phyloP scores from a whole-genome alignment of 176 grass and related monocot genomes.

The Rhynchospora tenuis region DNA sequence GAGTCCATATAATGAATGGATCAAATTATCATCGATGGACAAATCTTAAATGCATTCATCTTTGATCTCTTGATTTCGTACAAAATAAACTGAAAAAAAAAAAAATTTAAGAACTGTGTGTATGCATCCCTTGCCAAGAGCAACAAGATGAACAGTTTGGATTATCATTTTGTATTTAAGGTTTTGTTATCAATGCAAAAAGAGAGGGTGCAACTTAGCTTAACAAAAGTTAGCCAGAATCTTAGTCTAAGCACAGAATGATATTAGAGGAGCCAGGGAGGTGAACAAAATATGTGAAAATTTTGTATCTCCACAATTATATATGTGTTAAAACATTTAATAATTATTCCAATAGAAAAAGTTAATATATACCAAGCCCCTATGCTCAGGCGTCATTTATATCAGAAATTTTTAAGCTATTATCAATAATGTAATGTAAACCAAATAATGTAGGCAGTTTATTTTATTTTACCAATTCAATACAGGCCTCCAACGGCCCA shows the following conservation, averaged over 20 bases:
- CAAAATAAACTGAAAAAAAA: not conserved
- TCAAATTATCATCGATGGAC: not conserved
- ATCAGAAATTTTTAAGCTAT: conserved; percentile 23
- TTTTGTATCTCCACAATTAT: not conserved
- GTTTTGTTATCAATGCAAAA: conserved; percentile 2
- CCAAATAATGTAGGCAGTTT: conserved; percentile 48
- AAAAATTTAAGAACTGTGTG: not conserved
- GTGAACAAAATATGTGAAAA: not conserved
- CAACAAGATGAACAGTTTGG: not conserved
- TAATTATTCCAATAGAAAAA: no score
- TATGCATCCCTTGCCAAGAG: not conserved
- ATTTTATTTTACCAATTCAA: conserved; percentile 29
- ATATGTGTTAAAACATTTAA: no score
- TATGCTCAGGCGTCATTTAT: not conserved
- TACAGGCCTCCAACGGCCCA: conserved; percentile 20
- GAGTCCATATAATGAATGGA: not conserved
- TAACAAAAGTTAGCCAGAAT: not conserved
- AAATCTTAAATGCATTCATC: not conserved
- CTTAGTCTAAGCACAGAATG: not conserved
- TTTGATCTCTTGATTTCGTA: not conserved
- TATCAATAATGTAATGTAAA: conserved; percentile 19
- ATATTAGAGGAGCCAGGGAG: not conserved
- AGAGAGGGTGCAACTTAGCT: not conserved
- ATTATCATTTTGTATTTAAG: not conserved
- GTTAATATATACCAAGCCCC: not conserved